Base-by-base conservation (phyloP, 352 stramenopile genomes). In the Globisporangium cylindrosporum region DNA sequence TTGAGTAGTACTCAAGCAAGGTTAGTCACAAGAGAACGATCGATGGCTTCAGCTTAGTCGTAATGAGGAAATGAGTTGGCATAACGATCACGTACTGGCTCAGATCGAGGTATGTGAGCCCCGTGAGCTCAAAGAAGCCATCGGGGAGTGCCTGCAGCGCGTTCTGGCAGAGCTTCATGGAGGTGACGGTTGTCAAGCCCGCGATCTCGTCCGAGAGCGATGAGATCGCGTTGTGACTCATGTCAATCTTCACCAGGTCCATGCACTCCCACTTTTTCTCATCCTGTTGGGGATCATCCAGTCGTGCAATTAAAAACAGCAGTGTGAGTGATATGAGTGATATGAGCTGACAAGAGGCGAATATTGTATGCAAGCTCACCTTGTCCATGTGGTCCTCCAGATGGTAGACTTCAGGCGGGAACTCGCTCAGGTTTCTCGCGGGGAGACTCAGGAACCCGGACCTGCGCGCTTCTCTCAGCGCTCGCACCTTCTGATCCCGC, bases 241-340 rank as follows among this genome's bases (percentile, higher is more conserved):
- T 67, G 53, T 94, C 87, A 34, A 93, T 79, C 73, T 92, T 94
- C 48, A 90, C 57, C 46, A 94, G 65, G 64, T 93, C 87, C 27
- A 93, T 81, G 64, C 87, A 94, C 67, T 94, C 87, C 87, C 87
- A 94, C 59, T 84, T 88, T 66, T 93, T 92, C 66, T 94, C 87
- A 25, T 94, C 87, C 80, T 89, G 54, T 20, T 12, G 7, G 7
- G 3, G 27, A 43, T 41, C 14, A 27, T 22, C 15, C 41, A 22
- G 1, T 49, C 41, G 15, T 49, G 8, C 41, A 49, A 49, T 10
- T 49, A 9, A n/a, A 49, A n/a, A 49, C 15, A 22, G 41, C 41
- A 49, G 41, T 22, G 6, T 49, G 41, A 49, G 41, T 20, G 15
- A 49, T 20, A 48, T 46, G 38, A 48, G 38, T 7, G 38, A 48